A percentile compares a stretch with the other conserved stretches of the same genome.
Evolutionary conservation across 1,284 basidiomycete species (phyloP).

Genomic region (Leccinum cinnamomeum): DNA sequence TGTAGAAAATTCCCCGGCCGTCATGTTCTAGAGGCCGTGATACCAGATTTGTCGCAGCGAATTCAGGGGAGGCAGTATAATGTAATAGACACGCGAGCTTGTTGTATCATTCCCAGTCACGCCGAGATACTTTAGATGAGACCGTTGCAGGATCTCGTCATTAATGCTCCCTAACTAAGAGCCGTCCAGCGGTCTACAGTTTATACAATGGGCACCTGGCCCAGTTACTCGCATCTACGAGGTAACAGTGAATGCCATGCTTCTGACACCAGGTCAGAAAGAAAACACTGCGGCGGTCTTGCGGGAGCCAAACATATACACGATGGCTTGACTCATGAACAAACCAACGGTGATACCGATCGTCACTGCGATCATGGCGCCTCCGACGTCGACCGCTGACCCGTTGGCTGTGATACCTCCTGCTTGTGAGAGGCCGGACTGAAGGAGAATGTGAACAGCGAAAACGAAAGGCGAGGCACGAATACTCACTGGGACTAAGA

Average conservation of each 20-base stretch:
- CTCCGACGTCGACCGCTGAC: slow-evolving; percentile 72
- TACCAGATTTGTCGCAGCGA: slow-evolving; percentile 6
- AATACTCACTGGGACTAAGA: slow-evolving; percentile 73
- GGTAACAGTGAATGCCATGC: background rate
- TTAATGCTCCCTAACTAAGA: slow-evolving; percentile 6
- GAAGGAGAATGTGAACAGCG: slow-evolving; percentile 13
- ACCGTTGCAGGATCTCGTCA: too few species aligned
- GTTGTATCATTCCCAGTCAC: slow-evolving; percentile 1
- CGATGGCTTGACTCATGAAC: slow-evolving; percentile 84
- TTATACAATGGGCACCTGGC: slow-evolving; percentile 1
- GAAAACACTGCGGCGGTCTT: slow-evolving; percentile 85
- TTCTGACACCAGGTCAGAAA: slow-evolving; percentile 45
- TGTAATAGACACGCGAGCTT: slow-evolving; percentile 5
- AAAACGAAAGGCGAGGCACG: background rate
- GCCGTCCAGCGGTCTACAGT: slow-evolving; percentile 9
- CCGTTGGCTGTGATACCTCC: slow-evolving; percentile 75
- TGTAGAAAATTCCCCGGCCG: slow-evolving; percentile 88
- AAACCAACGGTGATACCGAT: slow-evolving; percentile 91
- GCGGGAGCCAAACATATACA: slow-evolving; percentile 81
- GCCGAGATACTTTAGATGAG: background rate
- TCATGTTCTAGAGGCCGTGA: slow-evolving; percentile 65
- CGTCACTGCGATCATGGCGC: slow-evolving; percentile 85
- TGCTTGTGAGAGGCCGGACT: slow-evolving; percentile 86
- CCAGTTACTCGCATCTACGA: slow-evolving; percentile 3
- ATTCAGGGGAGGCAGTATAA: slow-evolving; percentile 1